Conservation (phyloP, 169 alveolate species). For the Eimeria praecox region DNA sequence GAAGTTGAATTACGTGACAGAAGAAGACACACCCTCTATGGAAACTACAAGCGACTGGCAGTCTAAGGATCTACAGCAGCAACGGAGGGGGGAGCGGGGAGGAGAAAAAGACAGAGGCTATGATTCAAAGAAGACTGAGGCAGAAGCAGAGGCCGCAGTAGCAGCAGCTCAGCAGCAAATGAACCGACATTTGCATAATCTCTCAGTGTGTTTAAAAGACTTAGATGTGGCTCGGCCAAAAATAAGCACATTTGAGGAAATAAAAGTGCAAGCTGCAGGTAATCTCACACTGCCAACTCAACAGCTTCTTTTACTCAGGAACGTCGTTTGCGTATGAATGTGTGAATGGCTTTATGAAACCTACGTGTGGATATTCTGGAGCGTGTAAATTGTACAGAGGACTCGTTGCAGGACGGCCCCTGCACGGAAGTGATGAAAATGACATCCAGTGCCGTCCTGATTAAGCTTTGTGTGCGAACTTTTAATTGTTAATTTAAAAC, state of each 20-base stretch:
- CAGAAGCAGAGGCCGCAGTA: constrained; percentile 32
- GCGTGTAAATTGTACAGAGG: background rate
- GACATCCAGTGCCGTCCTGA: background rate
- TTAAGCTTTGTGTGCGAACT: background rate
- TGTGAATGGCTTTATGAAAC: background rate
- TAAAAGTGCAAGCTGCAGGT: constrained; percentile 36
- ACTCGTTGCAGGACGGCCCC: background rate
- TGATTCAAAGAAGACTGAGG: background rate
- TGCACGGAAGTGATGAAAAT: background rate
- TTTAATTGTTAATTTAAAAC: background rate
- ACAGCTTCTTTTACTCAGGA: background rate
- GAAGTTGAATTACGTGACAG: background rate
- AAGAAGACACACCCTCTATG: background rate
- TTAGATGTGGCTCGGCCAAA: constrained; percentile 14
- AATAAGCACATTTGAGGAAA: constrained; percentile 10
- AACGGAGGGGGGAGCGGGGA: background rate
- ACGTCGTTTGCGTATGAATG: background rate
- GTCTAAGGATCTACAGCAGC: background rate
- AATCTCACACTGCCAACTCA: background rate
- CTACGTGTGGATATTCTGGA: background rate
- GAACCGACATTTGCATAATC: constrained; percentile 16
- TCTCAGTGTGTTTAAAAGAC: background rate
- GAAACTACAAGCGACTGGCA: background rate
- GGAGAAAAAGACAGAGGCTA: background rate
- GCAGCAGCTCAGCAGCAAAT: constrained; percentile 70